phyloP scores from a whole-genome alignment of 768 basidiomycete species.

The Kwoniella sp. region DNA sequence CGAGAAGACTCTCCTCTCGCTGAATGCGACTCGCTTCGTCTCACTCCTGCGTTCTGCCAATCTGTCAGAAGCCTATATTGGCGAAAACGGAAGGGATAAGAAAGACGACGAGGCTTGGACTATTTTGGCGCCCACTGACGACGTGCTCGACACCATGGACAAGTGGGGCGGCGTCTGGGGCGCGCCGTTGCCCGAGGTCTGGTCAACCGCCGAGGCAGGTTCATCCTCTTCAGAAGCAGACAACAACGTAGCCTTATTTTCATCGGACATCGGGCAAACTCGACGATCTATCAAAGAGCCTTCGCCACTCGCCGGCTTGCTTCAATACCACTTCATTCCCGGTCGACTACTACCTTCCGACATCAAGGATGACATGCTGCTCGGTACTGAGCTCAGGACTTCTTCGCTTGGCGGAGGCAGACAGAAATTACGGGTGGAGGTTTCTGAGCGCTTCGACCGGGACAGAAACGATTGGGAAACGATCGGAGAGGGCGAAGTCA shows the following conservation, averaged over 20 bases:
- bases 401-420: constrained; percentile 58
- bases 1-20: constrained; percentile 89
- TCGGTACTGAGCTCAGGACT: constrained; percentile 70
- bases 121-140: constrained; percentile 88
- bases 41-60: constrained; percentile 81
- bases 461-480: constrained; percentile 28
- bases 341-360: constrained; percentile 73
- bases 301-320: constrained; percentile 64
- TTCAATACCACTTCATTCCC: constrained; percentile 90
- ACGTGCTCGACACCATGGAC: constrained; percentile 63
- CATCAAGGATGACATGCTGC: constrained; percentile 70
- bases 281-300: constrained; percentile 59
- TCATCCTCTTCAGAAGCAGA: no score
- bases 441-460: constrained; percentile 46
- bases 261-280: constrained; percentile 54
- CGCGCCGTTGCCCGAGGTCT: constrained; percentile 17
- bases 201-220: constrained; percentile 8
- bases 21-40: constrained; percentile 90
- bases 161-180: constrained; percentile 31
- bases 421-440: constrained; percentile 55
- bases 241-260: not conserved
- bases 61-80: constrained; percentile 60
- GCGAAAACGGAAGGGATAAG: constrained; percentile 34
- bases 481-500: constrained; percentile 61
- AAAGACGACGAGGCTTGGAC: constrained; percentile 64